Evolutionary conservation across 257 asterid species (phyloP).

Genomic region (Ocimum tenuiflorum): DNA sequence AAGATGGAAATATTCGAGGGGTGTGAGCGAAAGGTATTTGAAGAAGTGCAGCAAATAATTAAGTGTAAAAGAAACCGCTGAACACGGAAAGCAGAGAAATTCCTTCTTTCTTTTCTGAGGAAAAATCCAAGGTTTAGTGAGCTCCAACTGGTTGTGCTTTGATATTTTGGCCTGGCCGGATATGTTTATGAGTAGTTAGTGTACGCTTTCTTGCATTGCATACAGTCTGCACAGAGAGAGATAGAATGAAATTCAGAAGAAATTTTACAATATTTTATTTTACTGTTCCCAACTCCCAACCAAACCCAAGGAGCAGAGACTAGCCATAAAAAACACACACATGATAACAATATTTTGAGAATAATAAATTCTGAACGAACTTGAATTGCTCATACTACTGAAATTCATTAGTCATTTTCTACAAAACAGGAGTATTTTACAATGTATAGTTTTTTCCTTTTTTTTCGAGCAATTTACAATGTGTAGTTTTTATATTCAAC

Average conservation of each 20-base stretch:
- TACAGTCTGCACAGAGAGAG: background rate
- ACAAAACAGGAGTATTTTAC: too few species aligned
- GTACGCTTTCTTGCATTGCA: conserved; percentile 7
- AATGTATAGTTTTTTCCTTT: too few species aligned
- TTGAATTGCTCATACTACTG: too few species aligned
- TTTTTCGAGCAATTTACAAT: background rate
- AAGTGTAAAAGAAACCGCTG: background rate
- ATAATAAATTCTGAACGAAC: too few species aligned
- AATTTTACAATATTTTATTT: conserved; percentile 9
- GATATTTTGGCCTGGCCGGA: conserved; percentile 17
- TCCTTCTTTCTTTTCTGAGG: background rate
- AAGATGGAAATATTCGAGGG: conserved; percentile 10
- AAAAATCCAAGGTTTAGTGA: conserved; percentile 18
- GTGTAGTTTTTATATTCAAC: too few species aligned
- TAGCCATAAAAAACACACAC: too few species aligned
- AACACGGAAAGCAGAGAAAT: conserved; percentile 16
- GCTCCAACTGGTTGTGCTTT: conserved; percentile 4
- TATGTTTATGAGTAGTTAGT: conserved; percentile 2
- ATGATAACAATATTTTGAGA: conserved; percentile 10
- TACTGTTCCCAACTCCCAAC: background rate
- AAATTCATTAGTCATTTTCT: background rate
- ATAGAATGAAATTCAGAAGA: background rate
- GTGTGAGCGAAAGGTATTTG: conserved; percentile 1
- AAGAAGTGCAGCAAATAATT: conserved; percentile 6
- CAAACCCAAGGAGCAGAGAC: background rate